Evolutionary conservation across 2,329 filamentous ascomycete genomes (phyloP), one percentile per base, ranked within the genome.

Genomic region (Colletotrichum aenigma): DNA sequence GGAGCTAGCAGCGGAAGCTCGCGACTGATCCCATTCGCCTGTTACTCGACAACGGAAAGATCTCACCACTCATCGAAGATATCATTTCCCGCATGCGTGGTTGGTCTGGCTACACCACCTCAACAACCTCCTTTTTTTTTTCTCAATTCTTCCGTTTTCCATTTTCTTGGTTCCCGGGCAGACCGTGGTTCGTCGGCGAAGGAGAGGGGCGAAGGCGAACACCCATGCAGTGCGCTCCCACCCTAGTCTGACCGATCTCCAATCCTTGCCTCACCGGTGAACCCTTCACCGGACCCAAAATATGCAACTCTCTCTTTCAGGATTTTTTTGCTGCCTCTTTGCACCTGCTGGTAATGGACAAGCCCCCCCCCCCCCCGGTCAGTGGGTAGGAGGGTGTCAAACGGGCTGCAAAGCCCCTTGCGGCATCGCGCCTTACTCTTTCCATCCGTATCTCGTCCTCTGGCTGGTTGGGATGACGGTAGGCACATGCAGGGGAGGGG

Each of bases 211-310:
- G 18, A 43, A n/a, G 38, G 38, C 38, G 43, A 48, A 48, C 21
- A 61, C 69, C 32, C 56, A 68, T 73, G 73, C 62, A 24, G 70
- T 56, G 62, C 64, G 58, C 56, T 34, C 28, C 28, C 48, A 72
- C 62, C 56, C 43, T 30, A 48, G 72, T 73, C 74, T 76, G 43
- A 74, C 74, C 71, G 71, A 74, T 75, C 30, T 58, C 18, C 13
- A 43, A 74, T 52, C 66, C 71, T 65, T 76, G 70, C 34, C 56
- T 55, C 26, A 66, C 43, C 64, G 36, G 64, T 66, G 32, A 66
- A 32, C 38, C 36, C 26, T 48, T 55, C 64, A 52, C 21, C 64
- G 64, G 36, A 43, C 24, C 26, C 36, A 18, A 52, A 32, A 7
- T 24, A 48, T 66, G 64, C 64, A 66, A 38, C 36, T 43, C 36